Percentiles rank a stretch among this genome's conserved stretches.
These are phyloP conservation scores for Tricladium varicosporioides DNA, from an alignment of 2,329 filamentous ascomycete species.

Conservation along the genomic window DNA sequence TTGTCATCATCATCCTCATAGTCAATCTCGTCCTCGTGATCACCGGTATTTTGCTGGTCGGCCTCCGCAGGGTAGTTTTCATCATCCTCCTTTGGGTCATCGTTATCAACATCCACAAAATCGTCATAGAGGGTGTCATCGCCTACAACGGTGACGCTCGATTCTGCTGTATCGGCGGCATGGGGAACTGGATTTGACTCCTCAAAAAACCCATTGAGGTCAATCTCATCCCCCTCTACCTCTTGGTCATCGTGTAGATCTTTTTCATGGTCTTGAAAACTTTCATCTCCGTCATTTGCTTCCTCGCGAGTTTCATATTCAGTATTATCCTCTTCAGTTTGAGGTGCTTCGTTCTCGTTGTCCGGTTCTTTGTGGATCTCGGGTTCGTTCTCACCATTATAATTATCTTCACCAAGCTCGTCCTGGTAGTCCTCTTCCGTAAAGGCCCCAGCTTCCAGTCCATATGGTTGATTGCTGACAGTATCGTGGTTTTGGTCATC, in stretches of 20 bases:
- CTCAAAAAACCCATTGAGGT: background rate
- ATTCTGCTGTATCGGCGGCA: slow-evolving; percentile 27
- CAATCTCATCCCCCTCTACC: slow-evolving; percentile 37
- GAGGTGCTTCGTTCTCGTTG: too few relatives aligned
- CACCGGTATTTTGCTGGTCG: slow-evolving; percentile 22
- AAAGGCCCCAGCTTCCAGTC: background rate
- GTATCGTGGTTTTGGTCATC: background rate
- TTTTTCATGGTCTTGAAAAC: slow-evolving; percentile 1
- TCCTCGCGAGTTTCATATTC: background rate
- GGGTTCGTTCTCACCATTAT: too few relatives aligned
- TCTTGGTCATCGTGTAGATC: slow-evolving; percentile 32
- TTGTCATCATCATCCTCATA: slow-evolving; percentile 29
- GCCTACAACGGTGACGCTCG: slow-evolving; percentile 36
- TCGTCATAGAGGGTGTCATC: slow-evolving; percentile 36
- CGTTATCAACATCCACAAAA: slow-evolving; percentile 10
- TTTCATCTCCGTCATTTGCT: background rate
- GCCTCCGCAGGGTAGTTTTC: background rate
- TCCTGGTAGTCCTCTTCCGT: background rate
- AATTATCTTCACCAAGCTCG: background rate
- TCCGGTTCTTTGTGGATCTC: too few relatives aligned
- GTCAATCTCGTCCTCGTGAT: slow-evolving; percentile 30
- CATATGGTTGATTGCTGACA: too few relatives aligned
- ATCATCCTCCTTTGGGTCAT: slow-evolving; percentile 29
- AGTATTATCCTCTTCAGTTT: background rate
- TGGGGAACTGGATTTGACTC: background rate